phyloP scores from a whole-genome alignment of 208 protist genomes.

The Wallacemonas collosoma region DNA sequence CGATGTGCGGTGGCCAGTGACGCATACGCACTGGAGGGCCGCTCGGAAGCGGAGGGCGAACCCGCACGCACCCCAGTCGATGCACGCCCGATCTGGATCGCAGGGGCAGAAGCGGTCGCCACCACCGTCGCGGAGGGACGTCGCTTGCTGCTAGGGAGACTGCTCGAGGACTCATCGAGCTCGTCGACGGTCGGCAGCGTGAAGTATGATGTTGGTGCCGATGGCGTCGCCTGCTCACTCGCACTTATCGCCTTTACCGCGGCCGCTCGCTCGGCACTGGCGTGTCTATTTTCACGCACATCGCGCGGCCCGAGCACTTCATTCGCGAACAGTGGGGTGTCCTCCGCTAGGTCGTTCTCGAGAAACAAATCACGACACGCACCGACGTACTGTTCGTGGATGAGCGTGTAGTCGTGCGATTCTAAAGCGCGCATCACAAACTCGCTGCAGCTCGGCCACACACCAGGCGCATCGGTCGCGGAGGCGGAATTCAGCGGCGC shows the following conservation, averaged over 20 bases:
- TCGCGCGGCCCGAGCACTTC: conserved; percentile 12
- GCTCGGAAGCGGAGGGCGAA: neutral
- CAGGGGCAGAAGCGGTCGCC: too few species aligned
- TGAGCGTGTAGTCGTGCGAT: conserved; percentile 13
- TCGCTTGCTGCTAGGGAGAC: neutral
- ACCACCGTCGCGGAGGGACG: neutral
- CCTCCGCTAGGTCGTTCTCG: neutral
- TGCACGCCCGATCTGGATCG: too few species aligned
- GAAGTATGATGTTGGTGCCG: neutral
- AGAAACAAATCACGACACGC: conserved; percentile 9
- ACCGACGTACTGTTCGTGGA: conserved; percentile 11
- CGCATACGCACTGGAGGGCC: neutral
- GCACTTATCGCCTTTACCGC: too few species aligned
- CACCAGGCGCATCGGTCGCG: neutral
- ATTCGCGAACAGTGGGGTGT: neutral
- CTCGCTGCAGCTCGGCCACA: conserved; percentile 17
- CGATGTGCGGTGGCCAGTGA: neutral
- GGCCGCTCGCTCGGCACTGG: neutral
- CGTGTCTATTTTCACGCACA: neutral
- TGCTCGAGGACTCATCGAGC: conserved; percentile 7
- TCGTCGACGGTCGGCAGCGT: conserved; percentile 10
- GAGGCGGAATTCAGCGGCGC: neutral
- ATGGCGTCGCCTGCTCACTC: too few species aligned
- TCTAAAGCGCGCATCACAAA: conserved; percentile 11
- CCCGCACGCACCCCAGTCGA: neutral